Percentiles rank a stretch among this genome's conserved stretches.
Evolutionary conservation across 1,284 basidiomycete genomes (phyloP).

Genomic region (Boletus mariae): DNA sequence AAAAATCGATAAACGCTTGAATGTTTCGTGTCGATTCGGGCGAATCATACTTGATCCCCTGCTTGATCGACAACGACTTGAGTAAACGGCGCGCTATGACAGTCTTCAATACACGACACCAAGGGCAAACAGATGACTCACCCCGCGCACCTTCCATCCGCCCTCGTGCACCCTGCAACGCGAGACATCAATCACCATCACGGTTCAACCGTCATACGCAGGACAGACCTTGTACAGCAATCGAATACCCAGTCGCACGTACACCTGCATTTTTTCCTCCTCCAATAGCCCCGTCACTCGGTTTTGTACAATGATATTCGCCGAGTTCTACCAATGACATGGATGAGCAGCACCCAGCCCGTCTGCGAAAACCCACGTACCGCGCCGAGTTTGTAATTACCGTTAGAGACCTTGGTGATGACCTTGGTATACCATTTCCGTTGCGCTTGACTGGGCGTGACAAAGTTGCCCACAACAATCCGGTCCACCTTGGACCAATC

Average conservation of each 20-base stretch:
- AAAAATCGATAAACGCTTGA: conserved; percentile 85
- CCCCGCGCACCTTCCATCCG: conserved; percentile 90
- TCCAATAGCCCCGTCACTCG: conserved; percentile 86
- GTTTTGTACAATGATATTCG: conserved; percentile 96
- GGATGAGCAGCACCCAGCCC: background rate
- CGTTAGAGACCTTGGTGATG: conserved; percentile 78
- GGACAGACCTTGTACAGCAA: conserved; percentile 77
- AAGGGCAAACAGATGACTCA: conserved; percentile 31
- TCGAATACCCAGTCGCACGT: conserved; percentile 89
- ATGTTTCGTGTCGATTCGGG: conserved; percentile 86
- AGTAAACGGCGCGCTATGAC: conserved; percentile 52
- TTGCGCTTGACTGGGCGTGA: conserved; percentile 93
- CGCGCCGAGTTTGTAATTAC: conserved; percentile 87
- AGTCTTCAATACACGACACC: background rate
- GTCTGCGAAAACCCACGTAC: conserved; percentile 40
- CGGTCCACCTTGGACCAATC: conserved; percentile 89
- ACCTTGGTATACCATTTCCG: conserved; percentile 95
- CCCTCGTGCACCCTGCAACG: conserved; percentile 68
- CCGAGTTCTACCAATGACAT: conserved; percentile 65
- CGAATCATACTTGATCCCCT: conserved; percentile 90
- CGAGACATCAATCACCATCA: background rate
- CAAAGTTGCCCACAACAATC: conserved; percentile 92
- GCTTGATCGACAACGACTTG: conserved; percentile 90
- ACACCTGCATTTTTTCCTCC: conserved; percentile 98
- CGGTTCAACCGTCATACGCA: background rate